phyloP scores from a whole-genome alignment of 176 grass and related monocot genomes.

The Calamus simplicifolius region DNA sequence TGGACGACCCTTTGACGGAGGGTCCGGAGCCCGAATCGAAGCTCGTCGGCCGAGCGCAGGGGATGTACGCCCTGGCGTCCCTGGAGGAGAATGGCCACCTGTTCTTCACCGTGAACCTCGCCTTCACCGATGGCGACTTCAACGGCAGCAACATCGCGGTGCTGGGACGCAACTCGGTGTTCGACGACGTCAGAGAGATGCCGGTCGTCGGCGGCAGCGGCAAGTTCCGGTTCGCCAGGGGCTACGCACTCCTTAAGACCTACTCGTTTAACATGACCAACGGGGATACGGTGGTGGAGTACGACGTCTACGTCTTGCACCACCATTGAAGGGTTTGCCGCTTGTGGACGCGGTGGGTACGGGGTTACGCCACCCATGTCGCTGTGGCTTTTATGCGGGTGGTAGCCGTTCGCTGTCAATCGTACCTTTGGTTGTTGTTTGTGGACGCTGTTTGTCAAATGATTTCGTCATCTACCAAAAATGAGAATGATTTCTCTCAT shows the following conservation, averaged over 20 bases:
- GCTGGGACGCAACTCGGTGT: constrained; percentile 38
- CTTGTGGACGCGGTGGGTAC: too few relatives aligned
- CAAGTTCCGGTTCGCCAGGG: constrained; percentile 27
- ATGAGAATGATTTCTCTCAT: too few relatives aligned
- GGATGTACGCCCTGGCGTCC: constrained; percentile 14
- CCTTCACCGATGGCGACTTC: constrained; percentile 32
- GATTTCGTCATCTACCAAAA: too few relatives aligned
- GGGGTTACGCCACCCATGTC: too few relatives aligned
- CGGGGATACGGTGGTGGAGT: constrained; percentile 43
- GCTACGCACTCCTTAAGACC: constrained; percentile 37
- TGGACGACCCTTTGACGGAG: background rate
- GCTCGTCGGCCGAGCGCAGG: background rate
- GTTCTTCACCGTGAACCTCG: constrained; percentile 32
- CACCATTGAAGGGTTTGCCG: background rate
- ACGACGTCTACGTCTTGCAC: constrained; percentile 33
- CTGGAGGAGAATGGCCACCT: constrained; percentile 24
- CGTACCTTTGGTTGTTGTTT: too few relatives aligned
- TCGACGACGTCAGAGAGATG: constrained; percentile 27
- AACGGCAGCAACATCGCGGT: constrained; percentile 30
- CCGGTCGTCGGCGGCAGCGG: constrained; percentile 50
- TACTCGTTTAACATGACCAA: constrained; percentile 36
- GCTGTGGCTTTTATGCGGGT: too few relatives aligned
- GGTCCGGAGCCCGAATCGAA: background rate
- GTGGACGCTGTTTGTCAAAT: too few relatives aligned
- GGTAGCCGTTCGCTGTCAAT: too few relatives aligned